These are phyloP conservation scores for Fusarium incarnatum DNA, from an alignment of 2,329 filamentous ascomycete genomes.

Conservation along the genomic window DNA sequence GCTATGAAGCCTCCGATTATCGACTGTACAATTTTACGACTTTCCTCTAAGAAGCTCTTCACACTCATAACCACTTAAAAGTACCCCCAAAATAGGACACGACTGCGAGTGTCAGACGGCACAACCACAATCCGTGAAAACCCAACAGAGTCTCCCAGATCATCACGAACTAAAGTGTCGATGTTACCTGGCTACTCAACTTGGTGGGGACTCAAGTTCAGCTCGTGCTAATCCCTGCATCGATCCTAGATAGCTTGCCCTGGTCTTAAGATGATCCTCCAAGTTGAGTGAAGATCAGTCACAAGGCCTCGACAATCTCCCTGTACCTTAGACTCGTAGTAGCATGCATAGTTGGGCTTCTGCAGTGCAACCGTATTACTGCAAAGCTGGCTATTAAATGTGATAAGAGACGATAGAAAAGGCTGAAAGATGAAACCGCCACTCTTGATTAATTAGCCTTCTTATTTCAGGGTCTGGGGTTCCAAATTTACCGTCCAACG, in stretches of 20 bases:
- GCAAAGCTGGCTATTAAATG: constrained; percentile 11
- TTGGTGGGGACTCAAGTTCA: constrained; percentile 35
- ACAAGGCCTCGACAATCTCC: constrained; percentile 14
- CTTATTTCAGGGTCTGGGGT: constrained; percentile 30
- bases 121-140: constrained; percentile 35
- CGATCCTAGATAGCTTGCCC: constrained; percentile 22
- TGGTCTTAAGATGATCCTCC: constrained; percentile 28
- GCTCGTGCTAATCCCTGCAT: constrained; percentile 34
- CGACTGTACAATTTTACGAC: not conserved
- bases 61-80: not conserved
- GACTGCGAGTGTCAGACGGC: constrained; percentile 43
- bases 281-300: constrained; percentile 20
- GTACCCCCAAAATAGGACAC: constrained; percentile 22
- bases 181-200: constrained; percentile 5
- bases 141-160: constrained; percentile 2
- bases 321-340: constrained; percentile 5
- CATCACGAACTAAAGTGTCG: constrained; percentile 8
- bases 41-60: not conserved
- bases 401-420: constrained; percentile 1
- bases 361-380: constrained; percentile 17
- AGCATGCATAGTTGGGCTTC: not conserved
- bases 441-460: constrained; percentile 40
- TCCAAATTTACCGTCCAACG: constrained; percentile 33
- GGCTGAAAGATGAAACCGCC: constrained; percentile 36
- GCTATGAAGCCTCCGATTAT: not conserved